Base-by-base conservation (phyloP, 176 grass and related monocot species). In the Musa troglodytarum region DNA sequence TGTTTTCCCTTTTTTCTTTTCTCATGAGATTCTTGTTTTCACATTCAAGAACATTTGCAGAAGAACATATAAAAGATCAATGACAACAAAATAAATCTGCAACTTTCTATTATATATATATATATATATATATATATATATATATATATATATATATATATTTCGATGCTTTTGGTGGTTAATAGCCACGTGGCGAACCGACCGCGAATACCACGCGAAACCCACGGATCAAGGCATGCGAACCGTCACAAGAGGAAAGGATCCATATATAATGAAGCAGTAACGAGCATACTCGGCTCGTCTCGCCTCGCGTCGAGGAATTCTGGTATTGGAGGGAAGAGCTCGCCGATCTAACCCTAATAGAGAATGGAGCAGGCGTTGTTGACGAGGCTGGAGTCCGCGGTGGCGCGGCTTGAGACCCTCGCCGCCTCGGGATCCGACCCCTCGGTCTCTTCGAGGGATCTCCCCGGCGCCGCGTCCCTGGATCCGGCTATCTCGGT, bases 341-440 rank as follows among this genome's bases (percentile, higher is more conserved):
- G 57, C 17, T 61, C 19, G 16, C 57, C 57, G 17, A 20, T 61
- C 19, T 1, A 43, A 68, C 24, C 11, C 65, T 15, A 7, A 68
- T 11, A 34, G 2, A 68, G 65, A 1, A 99, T 99, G 96, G 88
- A 99, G 79, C 82, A 85, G 62, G 83, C 65, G 59, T 76, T 99
- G n/a, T 73, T 95, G 76, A 85, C 87, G 79, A 87, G 96, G 81
- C 86, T 99, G 16, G 96, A 99, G 88, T 84, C 82, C 29, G 91
- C 88, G 76, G 96, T 99, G 80, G 78, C 74, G 76, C 88, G 91
- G 68, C 83, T 99, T 81, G 88, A 84, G 20, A 74, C 77, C 69
- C 86, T 90, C 29, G 79, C 49, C 8, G 13, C 28, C 11, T 1
- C 59, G 11, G 16, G 20, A 12, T 79, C 77, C 82, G 88, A n/a